Evolutionary conservation across 1,139 yeast species (phyloP).

Genomic region (Pichia sp.): DNA sequence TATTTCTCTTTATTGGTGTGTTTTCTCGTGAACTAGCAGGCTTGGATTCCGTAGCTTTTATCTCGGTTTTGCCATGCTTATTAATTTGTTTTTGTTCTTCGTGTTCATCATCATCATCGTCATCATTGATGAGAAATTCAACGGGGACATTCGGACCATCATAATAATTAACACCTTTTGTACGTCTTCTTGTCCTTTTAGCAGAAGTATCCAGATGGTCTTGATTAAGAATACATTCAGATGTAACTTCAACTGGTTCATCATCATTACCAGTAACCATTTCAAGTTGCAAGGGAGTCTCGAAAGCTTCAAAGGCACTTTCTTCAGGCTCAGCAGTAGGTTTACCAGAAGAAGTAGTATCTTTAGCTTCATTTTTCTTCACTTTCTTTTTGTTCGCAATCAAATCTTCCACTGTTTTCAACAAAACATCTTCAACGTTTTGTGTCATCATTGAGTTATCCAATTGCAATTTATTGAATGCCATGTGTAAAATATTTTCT

Average conservation of each 20-base stretch:
- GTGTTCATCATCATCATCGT: not conserved
- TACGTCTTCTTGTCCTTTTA: conserved; percentile 2
- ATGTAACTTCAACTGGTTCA: conserved; percentile 4
- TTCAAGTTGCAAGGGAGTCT: conserved; percentile 8
- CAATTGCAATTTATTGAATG: conserved; percentile 83
- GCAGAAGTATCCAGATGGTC: not conserved
- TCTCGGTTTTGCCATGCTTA: not conserved
- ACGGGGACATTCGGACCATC: conserved; percentile 3
- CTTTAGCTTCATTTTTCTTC: not conserved
- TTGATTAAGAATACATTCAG: not conserved
- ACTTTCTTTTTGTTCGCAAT: conserved; percentile 28
- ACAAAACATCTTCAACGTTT: conserved; percentile 47
- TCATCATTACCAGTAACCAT: conserved; percentile 6
- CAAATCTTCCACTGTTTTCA: conserved; percentile 46
- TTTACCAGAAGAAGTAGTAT: not conserved
- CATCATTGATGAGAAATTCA: not conserved
- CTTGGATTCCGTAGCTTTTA: not conserved
- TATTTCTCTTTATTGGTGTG: not conserved
- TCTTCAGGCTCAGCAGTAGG: not conserved
- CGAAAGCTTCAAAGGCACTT: conserved; percentile 14
- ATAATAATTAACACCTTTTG: conserved; percentile 7
- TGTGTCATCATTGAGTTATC: conserved; percentile 62
- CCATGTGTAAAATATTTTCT: conserved; percentile 79
- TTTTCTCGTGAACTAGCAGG: not conserved
- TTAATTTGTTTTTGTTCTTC: not conserved